Conservation (phyloP, 2,329 filamentous ascomycete species). For the Colletotrichum sp. region DNA sequence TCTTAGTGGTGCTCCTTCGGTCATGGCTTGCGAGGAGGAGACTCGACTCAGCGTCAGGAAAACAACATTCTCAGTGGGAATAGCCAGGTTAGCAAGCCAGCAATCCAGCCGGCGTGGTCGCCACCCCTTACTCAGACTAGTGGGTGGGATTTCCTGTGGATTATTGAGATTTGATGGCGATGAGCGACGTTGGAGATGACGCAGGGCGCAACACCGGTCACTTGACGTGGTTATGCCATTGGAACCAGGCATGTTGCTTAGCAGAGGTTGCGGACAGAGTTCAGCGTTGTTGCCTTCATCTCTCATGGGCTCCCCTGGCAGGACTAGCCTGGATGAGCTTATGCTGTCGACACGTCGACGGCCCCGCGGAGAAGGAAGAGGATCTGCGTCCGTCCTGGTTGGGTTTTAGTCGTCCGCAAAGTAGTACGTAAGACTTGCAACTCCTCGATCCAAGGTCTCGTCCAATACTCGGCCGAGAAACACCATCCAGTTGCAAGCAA, state of each 20-base stretch:
- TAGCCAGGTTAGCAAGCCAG: background rate
- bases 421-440: background rate
- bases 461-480: conserved; percentile 2
- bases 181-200: background rate
- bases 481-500: background rate
- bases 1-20: background rate
- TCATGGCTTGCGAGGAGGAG: background rate
- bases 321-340: background rate
- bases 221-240: background rate
- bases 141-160: background rate
- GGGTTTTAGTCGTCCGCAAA: background rate
- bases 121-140: background rate
- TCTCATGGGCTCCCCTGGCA: background rate
- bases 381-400: background rate
- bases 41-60: background rate
- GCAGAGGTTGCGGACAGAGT: background rate
- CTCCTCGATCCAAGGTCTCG: background rate
- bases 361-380: background rate
- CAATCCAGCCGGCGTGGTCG: background rate
- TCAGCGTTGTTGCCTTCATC: background rate
- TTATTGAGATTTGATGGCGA: background rate
- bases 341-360: background rate
- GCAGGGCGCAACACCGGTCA: background rate
- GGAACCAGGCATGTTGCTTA: background rate
- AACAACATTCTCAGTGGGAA: background rate